Conservation (phyloP, 108 stramenopile genomes). For the Nannochloropsis granulata region DNA sequence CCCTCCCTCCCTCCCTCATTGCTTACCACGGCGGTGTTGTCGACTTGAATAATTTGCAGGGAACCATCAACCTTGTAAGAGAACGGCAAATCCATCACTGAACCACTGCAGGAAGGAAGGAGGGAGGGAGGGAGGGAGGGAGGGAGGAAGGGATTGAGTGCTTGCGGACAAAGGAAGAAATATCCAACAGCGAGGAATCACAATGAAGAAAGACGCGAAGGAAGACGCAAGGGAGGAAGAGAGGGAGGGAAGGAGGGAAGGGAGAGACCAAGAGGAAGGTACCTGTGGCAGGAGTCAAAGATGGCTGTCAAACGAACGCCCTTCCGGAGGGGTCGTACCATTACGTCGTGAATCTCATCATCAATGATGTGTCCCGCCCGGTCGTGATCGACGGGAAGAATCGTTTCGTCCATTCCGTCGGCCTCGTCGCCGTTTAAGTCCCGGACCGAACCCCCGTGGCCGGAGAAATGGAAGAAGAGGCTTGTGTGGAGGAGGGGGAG, state of each 20-base stretch:
- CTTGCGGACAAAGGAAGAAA: neutral
- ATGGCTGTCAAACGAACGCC: neutral
- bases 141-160: neutral
- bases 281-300: neutral
- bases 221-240: neutral
- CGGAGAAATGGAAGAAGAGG: neutral
- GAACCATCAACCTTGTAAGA: neutral
- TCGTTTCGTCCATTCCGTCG: slow-evolving; percentile 22
- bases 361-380: slow-evolving; percentile 17
- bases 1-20: neutral
- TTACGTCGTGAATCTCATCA: slow-evolving; percentile 4
- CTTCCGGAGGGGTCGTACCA: neutral
- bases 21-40: neutral
- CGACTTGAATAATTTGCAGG: neutral
- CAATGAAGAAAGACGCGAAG: neutral
- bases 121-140: neutral
- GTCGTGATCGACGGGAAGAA: slow-evolving; percentile 8
- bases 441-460: slow-evolving; percentile 13
- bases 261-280: neutral
- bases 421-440: slow-evolving; percentile 9
- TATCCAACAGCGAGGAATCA: neutral
- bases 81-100: neutral
- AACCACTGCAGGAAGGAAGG: neutral
- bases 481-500: neutral
- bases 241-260: neutral